A percentile compares a stretch with the other conserved stretches of the same genome.
Conservation (phyloP, 2,329 filamentous ascomycete species). For the Lithohypha guttulata region DNA sequence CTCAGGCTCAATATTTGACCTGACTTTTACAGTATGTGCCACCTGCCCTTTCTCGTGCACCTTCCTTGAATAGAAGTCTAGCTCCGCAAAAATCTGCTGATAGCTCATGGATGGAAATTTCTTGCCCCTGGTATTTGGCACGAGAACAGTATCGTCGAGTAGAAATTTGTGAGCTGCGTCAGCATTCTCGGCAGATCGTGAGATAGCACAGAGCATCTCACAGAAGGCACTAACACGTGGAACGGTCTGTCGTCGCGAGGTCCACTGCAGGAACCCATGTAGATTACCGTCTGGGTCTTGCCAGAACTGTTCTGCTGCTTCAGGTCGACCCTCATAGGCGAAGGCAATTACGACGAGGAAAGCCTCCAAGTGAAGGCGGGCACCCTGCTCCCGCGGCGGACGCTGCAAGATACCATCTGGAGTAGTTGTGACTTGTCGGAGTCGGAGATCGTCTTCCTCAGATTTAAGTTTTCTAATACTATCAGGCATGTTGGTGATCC, state of each 20-base stretch:
- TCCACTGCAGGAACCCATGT: conserved; percentile 92
- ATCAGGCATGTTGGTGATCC: conserved; percentile 92
- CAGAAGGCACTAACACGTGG: conserved; percentile 95
- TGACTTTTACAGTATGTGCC: conserved; percentile 46
- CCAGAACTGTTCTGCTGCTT: conserved; percentile 85
- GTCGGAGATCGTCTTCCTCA: conserved; percentile 73
- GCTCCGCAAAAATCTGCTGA: conserved; percentile 82
- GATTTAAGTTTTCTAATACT: conserved; percentile 73
- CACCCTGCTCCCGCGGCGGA: conserved; percentile 36
- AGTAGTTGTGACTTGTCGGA: conserved; percentile 36
- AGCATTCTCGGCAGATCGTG: conserved; percentile 71
- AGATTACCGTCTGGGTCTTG: conserved; percentile 83
- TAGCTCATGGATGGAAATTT: conserved; percentile 80
- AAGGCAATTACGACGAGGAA: conserved; percentile 90
- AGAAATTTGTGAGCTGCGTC: conserved; percentile 80
- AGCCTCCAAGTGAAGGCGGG: conserved; percentile 56
- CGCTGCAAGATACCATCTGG: conserved; percentile 33
- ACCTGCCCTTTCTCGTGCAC: conserved; percentile 60
- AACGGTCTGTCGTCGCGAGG: conserved; percentile 87
- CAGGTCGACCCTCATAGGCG: conserved; percentile 73
- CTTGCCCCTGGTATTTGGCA: conserved; percentile 65
- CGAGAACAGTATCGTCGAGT: conserved; percentile 54
- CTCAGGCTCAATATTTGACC: conserved; percentile 53
- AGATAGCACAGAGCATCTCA: conserved; percentile 85
- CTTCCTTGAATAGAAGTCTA: conserved; percentile 71